phyloP scores from a whole-genome alignment of 176 grass and related monocot species.

The Juncus inflexus region DNA sequence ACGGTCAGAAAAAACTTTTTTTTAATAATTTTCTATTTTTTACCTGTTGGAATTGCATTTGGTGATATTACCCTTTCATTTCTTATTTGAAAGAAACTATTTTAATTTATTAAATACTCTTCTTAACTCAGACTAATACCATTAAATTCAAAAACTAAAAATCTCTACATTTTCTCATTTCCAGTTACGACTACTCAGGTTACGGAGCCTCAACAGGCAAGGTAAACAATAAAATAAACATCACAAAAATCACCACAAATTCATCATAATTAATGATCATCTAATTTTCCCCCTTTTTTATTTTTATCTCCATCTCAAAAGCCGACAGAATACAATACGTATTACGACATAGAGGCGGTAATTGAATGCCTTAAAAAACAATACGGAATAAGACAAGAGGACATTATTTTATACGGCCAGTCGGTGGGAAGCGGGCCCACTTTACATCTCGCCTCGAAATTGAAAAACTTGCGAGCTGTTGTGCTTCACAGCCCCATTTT shows the following conservation, averaged over 20 bases:
- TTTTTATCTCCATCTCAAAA: conserved; percentile 32
- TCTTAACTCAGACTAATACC: neutral
- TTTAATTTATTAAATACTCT: neutral
- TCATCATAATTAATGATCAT: conserved; percentile 28
- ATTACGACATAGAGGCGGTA: conserved; percentile 96
- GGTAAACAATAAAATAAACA: conserved; percentile 44
- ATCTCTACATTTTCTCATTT: conserved; percentile 22
- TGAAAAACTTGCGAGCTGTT: conserved; percentile 80
- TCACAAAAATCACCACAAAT: neutral
- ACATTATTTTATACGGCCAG: conserved; percentile 94
- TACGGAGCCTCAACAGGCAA: conserved; percentile 97
- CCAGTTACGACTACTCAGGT: conserved; percentile 98
- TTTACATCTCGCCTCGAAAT: conserved; percentile 67
- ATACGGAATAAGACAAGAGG: conserved; percentile 76
- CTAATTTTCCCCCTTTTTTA: conserved; percentile 11
- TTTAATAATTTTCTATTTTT: neutral
- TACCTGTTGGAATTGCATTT: neutral
- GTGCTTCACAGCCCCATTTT: conserved; percentile 96
- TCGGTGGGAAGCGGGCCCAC: conserved; percentile 99
- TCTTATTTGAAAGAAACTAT: neutral
- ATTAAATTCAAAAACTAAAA: neutral
- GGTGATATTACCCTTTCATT: too few relatives aligned
- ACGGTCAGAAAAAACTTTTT: neutral
- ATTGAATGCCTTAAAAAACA: conserved; percentile 88
- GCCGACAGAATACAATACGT: conserved; percentile 97